Conservation (phyloP, 2,329 filamentous ascomycete genomes). For the Colletotrichum kahawae region DNA sequence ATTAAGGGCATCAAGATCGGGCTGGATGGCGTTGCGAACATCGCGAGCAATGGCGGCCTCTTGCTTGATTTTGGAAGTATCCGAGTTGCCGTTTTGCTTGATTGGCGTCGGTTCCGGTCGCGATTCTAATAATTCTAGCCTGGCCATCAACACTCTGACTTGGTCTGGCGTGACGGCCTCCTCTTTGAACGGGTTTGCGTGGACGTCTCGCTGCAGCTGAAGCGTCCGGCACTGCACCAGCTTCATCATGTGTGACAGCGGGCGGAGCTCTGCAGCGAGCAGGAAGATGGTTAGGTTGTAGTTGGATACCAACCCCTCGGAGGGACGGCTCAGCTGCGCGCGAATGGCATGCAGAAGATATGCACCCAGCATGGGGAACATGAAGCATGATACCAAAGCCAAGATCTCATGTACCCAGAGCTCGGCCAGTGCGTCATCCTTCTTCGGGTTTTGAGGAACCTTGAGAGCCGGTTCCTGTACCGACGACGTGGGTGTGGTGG, state of each 20-base stretch:
- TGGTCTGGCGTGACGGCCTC: slow-evolving; percentile 36
- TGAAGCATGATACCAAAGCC: slow-evolving; percentile 79
- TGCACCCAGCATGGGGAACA: slow-evolving; percentile 79
- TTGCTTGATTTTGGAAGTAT: slow-evolving; percentile 42
- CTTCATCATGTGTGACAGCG: slow-evolving; percentile 80
- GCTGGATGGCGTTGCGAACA: slow-evolving; percentile 70
- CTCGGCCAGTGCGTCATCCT: slow-evolving; percentile 58
- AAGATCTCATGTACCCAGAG: slow-evolving; percentile 77
- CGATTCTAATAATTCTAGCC: slow-evolving; percentile 74
- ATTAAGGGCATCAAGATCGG: slow-evolving; percentile 86
- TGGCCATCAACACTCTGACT: slow-evolving; percentile 63
- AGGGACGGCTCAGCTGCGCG: slow-evolving; percentile 79
- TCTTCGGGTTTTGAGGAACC: slow-evolving; percentile 24
- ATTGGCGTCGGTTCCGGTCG: slow-evolving; percentile 42
- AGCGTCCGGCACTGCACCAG: slow-evolving; percentile 81
- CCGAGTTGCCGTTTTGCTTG: slow-evolving; percentile 34
- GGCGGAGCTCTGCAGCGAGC: slow-evolving; percentile 83
- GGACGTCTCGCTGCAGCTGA: slow-evolving; percentile 78
- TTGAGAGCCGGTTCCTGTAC: slow-evolving; percentile 23
- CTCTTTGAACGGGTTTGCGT: slow-evolving; percentile 50
- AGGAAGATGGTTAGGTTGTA: slow-evolving; percentile 94
- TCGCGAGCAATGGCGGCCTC: slow-evolving; percentile 56
- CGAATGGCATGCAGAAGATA: slow-evolving; percentile 84
- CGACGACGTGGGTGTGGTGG: slow-evolving; percentile 39
- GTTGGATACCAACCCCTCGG: slow-evolving; percentile 87